Base-by-base conservation (phyloP, 75 land plant genomes). In the Sequoiadendron giganteum region DNA sequence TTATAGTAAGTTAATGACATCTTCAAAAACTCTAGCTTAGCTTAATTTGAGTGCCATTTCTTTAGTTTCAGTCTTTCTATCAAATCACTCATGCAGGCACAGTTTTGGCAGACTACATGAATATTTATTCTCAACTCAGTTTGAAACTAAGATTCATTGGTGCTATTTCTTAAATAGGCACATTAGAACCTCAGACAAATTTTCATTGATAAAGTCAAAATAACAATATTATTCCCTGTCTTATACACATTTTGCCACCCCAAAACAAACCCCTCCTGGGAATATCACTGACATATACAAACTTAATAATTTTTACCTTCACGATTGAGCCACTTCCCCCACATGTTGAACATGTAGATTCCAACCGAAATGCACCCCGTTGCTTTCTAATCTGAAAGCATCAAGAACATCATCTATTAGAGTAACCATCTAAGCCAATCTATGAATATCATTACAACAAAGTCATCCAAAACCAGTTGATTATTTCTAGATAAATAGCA, bases 311-410 rank as follows among this genome's bases (percentile, higher is more conserved):
- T 88, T 38, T 65, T 88, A 97, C 99, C 96, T 93, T 91, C 1
- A 95, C 90, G 87, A 84, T 80, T 77, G 95, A 91, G 19, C 99
- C 99, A 34, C 88, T 88, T 77, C 99, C 99, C 82, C 95, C 95
- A 90, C 99, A 98, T 18, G 90, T 87, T 28, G 92, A 52, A 85
- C 99, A 98, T 4, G 93, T 92, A 18, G 94, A 65, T 85, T 95
- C 94, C 79, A 97, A 30, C 19, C 93, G 92, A 83, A 98, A 91
- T 58, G 92, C 89, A 8, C 97, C 99, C 70, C 84, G 89, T 77
- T 93, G 94, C 87, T 91, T 91, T 55, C 87, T 89, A 42, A 87
- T 91, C 99, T 97, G 94, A 34, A 78, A 15, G 42, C 30, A 19
- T 42, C 39, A 86, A 42, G 3, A 70, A 84, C 11, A 86, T 86